Conservation (phyloP, 345 rosid species). For the Raphanus raphanistrum region DNA sequence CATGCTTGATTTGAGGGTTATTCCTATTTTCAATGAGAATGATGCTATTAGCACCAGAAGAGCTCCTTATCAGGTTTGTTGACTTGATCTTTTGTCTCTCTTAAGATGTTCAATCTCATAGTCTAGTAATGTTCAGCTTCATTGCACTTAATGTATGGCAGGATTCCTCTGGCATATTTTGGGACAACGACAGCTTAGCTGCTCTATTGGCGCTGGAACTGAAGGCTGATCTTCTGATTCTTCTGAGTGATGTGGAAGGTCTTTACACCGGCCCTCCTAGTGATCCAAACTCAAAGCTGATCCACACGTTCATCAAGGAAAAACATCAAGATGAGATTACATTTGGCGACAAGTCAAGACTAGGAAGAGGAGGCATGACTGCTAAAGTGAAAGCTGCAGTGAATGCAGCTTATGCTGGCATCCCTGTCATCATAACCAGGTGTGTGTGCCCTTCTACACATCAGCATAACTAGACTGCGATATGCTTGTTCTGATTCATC, state of each 20-base stretch:
- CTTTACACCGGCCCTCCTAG: slow-evolving; percentile 97
- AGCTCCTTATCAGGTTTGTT: slow-evolving; percentile 93
- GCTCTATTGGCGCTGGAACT: slow-evolving; percentile 88
- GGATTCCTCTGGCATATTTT: slow-evolving; percentile 98
- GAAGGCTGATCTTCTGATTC: slow-evolving; percentile 90
- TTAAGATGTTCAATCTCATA: background rate
- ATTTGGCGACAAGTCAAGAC: slow-evolving; percentile 95
- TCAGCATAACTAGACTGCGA: background rate
- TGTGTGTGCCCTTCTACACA: slow-evolving; percentile 17
- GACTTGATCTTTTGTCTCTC: slow-evolving; percentile 8
- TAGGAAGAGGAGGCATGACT: slow-evolving; percentile 99
- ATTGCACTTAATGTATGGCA: slow-evolving; percentile 38
- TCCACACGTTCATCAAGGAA: slow-evolving; percentile 77
- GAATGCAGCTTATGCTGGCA: slow-evolving; percentile 83
- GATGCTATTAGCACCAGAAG: slow-evolving; percentile 96
- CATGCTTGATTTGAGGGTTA: slow-evolving; percentile 63
- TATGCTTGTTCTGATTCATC: background rate
- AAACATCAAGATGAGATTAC: slow-evolving; percentile 86
- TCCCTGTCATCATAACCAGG: slow-evolving; percentile 98
- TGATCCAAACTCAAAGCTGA: slow-evolving; percentile 85
- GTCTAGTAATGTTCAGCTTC: slow-evolving; percentile 9
- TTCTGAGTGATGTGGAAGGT: slow-evolving; percentile 97
- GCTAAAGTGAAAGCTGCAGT: slow-evolving; percentile 98
- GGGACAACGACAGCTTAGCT: slow-evolving; percentile 99
- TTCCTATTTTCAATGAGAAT: slow-evolving; percentile 96